phyloP scores from a whole-genome alignment of 2,329 filamentous ascomycete genomes.

The Aspergillus melleus region DNA sequence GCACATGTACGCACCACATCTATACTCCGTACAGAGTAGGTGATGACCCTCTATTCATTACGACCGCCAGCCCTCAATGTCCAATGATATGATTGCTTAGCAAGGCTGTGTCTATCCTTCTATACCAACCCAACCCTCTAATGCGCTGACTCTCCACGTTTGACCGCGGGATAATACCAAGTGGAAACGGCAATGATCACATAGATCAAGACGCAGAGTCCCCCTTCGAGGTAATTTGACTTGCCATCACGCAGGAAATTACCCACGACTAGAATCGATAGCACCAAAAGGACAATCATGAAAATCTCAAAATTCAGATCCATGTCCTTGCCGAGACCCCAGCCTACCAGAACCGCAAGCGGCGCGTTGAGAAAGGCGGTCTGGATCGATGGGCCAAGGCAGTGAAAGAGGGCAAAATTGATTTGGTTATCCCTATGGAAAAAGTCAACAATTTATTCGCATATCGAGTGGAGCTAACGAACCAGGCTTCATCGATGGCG shows the following conservation, averaged over 20 bases:
- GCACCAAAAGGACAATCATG: conserved; percentile 76
- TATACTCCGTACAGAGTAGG: no score
- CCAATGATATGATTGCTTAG: no score
- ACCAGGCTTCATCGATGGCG: conserved; percentile 80
- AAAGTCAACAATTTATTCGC: conserved; percentile 10
- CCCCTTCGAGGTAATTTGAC: conserved; percentile 86
- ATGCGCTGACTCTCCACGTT: conserved; percentile 8
- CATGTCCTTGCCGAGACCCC: conserved; percentile 71
- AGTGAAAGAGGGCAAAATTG: conserved; percentile 82
- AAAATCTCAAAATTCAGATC: conserved; percentile 85
- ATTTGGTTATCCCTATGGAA: conserved; percentile 53
- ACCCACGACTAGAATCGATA: conserved; percentile 82
- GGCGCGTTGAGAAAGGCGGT: conserved; percentile 87
- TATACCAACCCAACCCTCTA: background rate
- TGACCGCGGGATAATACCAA: conserved; percentile 61
- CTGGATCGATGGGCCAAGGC: conserved; percentile 83
- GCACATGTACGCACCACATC: no score
- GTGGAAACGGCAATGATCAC: conserved; percentile 62
- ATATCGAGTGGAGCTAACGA: conserved; percentile 31
- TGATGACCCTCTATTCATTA: no score
- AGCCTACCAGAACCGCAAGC: conserved; percentile 78
- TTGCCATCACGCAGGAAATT: conserved; percentile 86
- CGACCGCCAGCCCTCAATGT: no score
- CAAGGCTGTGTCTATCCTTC: background rate
- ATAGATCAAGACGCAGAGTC: conserved; percentile 69